phyloP scores from a whole-genome alignment of 495 filamentous ascomycete genomes.

The Penicillium nucicola region DNA sequence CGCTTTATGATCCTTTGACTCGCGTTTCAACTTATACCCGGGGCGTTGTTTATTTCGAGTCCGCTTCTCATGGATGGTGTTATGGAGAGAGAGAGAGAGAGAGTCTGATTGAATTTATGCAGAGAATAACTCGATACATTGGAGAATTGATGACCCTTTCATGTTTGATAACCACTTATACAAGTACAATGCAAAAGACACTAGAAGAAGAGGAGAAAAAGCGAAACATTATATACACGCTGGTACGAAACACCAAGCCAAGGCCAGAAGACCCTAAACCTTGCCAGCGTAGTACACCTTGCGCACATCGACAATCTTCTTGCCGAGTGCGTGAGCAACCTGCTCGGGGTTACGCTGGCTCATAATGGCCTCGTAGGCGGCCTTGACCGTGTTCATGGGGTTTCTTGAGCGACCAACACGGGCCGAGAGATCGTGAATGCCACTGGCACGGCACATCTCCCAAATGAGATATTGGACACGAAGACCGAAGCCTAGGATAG shows the following conservation, averaged over 20 bases:
- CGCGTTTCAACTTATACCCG: constrained; percentile 18
- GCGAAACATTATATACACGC: constrained; percentile 42
- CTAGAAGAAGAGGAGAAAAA: constrained; percentile 23
- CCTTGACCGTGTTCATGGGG: constrained; percentile 96
- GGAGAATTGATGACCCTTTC: constrained; percentile 12
- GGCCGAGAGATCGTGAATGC: constrained; percentile 82
- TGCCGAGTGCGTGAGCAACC: constrained; percentile 79
- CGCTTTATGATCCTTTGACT: constrained; percentile 6
- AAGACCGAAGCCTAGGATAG: constrained; percentile 75
- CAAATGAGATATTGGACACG: constrained; percentile 87
- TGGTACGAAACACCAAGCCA: constrained; percentile 21
- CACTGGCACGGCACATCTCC: constrained; percentile 80
- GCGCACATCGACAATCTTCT: constrained; percentile 91
- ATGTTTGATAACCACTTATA: constrained; percentile 20
- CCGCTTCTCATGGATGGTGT: constrained; percentile 3
- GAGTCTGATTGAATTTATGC: constrained; percentile 9
- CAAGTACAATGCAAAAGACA: constrained; percentile 32
- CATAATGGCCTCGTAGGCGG: constrained; percentile 74
- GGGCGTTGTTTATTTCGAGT: constrained; percentile 4
- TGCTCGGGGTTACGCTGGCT: constrained; percentile 84
- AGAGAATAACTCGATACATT: constrained; percentile 3
- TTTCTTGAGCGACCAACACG: constrained; percentile 76
- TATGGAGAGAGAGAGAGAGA: background rate
- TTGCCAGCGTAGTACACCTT: constrained; percentile 95
- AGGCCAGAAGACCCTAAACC: constrained; percentile 40